phyloP scores from a whole-genome alignment of 495 filamentous ascomycete species.

The Neurospora sp. region DNA sequence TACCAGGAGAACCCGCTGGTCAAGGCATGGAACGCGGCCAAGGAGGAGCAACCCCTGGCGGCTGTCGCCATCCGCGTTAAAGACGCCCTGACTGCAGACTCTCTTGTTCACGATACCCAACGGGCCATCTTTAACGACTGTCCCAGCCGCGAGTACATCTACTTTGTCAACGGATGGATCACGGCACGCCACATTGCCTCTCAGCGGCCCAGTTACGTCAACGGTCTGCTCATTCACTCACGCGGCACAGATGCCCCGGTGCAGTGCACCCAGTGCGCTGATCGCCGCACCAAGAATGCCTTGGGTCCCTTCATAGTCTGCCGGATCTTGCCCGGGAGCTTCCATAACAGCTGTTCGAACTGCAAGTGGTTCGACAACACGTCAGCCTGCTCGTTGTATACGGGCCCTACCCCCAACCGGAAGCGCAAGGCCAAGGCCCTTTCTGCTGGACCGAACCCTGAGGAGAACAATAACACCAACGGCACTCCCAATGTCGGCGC shows the following conservation, averaged over 20 bases:
- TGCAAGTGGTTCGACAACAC: constrained; percentile 32
- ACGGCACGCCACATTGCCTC: constrained; percentile 25
- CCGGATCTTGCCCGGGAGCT: constrained; percentile 16
- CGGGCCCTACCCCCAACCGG: constrained; percentile 24
- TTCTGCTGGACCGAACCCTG: background rate
- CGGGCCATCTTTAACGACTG: constrained; percentile 15
- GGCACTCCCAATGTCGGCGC: background rate
- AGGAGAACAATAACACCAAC: background rate
- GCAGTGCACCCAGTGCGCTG: constrained; percentile 16
- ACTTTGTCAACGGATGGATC: constrained; percentile 27
- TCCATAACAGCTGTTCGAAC: constrained; percentile 27
- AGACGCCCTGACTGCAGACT: constrained; percentile 16
- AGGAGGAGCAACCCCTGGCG: constrained; percentile 10
- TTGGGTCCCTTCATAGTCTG: constrained; percentile 23
- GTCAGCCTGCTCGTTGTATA: constrained; percentile 22
- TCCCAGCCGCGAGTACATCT: constrained; percentile 20
- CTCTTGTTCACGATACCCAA: constrained; percentile 22
- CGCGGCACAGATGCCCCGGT: constrained; percentile 17
- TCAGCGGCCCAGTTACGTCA: constrained; percentile 26
- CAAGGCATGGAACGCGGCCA: constrained; percentile 21
- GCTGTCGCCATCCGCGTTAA: constrained; percentile 16
- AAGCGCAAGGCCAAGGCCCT: constrained; percentile 23
- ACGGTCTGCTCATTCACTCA: constrained; percentile 26
- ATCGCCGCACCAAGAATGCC: constrained; percentile 17
- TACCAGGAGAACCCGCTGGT: constrained; percentile 19